Base-by-base conservation (phyloP, 164 flowering plant genomes). In the Magnolia officinalis region DNA sequence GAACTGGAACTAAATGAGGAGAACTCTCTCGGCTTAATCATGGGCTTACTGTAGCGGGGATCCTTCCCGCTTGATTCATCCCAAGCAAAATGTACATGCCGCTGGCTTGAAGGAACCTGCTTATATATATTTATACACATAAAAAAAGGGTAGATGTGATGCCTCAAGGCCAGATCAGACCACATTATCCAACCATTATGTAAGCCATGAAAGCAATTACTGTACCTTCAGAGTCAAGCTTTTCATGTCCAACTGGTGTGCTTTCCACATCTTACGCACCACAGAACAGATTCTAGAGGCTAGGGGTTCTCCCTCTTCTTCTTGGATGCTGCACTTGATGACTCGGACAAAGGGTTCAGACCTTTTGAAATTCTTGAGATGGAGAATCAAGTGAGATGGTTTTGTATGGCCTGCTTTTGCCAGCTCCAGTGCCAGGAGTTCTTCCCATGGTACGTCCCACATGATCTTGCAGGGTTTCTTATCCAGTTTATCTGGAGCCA, bases 371-470 rank as follows among this genome's bases (percentile, higher is more conserved):
- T 68, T 83, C 83, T 88, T 96, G 50, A 94, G 89, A 85, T 96
- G 98, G 75, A 96, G 89, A 76, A 96, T 90, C 80, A 96, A 81
- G 82, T 90, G 96, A 65, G 98, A 91, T 70, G 99, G 98, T 77
- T 77, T 85, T n/a, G 73, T 78, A 66, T 77, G 67, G 67, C 96
- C 93, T 70, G 90, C 92, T 86, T 94, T 94, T 77, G 97, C 98
- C 80, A 96, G 82, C 75, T 96, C 98, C 79, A 94, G 67, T 49
- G 98, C 85, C 92, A 92, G 76, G 52, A 96, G 91, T 71, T 94
- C 97, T 80, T 92, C 97, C 98, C 98, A 96, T 0, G 96, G 91
- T 55, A 94, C 95, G 72, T 96, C 99, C 99, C 99, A 96, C 86
- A 92, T 79, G 76, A 96, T 92, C 84, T 93, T 96, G 88, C 90